A percentile compares a stretch with the other conserved stretches of the same genome.
phyloP scores from a whole-genome alignment of 2,329 filamentous ascomycete species.

The Exutisphaerella laricina region DNA sequence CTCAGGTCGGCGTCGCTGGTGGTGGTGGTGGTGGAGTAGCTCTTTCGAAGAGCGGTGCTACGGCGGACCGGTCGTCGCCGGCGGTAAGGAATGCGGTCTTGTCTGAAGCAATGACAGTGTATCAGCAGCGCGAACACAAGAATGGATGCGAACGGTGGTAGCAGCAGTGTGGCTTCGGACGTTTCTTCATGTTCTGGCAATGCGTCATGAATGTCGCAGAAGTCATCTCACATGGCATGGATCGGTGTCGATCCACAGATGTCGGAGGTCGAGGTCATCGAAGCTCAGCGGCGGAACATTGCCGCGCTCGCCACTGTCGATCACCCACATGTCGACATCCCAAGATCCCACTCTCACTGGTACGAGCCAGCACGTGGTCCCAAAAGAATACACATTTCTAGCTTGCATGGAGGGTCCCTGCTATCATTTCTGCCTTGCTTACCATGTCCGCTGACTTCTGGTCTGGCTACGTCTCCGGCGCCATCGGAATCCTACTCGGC shows the following conservation, averaged over 20 bases:
- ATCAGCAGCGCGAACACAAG: not conserved
- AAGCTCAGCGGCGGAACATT: not conserved
- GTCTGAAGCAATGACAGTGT: not conserved
- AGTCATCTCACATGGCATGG: not conserved
- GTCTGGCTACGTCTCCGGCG: slow-evolving; percentile 86
- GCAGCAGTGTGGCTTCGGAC: not conserved
- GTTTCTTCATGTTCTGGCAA: not conserved
- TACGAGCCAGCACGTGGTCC: no score
- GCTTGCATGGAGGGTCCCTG: not conserved
- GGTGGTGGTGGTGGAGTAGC: no score
- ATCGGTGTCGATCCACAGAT: not conserved
- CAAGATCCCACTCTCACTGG: no score
- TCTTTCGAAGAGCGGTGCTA: no score
- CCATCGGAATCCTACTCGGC: slow-evolving; percentile 77
- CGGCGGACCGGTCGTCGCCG: no score
- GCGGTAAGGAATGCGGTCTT: not conserved
- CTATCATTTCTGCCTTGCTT: not conserved
- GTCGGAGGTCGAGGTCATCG: not conserved
- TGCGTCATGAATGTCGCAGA: not conserved
- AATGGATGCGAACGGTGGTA: not conserved
- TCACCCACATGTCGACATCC: no score
- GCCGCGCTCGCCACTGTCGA: not conserved
- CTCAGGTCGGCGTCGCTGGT: not conserved
- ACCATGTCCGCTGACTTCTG: slow-evolving; percentile 84
- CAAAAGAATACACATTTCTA: no score